Base-by-base conservation (phyloP, 2,329 filamentous ascomycete species). In the Onygenales sp. region DNA sequence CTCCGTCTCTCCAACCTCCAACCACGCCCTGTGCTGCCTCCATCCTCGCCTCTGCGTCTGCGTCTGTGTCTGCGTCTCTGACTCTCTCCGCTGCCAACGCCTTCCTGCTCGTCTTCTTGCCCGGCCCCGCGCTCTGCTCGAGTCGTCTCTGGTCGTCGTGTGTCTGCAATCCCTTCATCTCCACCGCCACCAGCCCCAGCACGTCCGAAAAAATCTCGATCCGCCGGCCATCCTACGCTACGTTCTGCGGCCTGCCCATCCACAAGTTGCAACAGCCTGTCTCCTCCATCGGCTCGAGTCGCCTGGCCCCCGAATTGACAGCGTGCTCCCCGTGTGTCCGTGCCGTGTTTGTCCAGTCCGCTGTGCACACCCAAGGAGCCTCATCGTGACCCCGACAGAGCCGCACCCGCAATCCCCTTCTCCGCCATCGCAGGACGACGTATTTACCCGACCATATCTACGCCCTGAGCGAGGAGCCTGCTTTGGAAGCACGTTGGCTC, bases 151-250 rank as follows among this genome's bases (percentile, higher is more conserved):
- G 39, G 33, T 33, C 38, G 14, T 43, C 39, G 5, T 42, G 27
- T 17, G 17, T 17, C 48, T 42, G 43, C 48, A 50, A 50, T 50
- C n/a, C 33, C 44, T 55, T 47, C 41, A 43, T 33, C 32, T 36
- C 43, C 39, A 51, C 47, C 13, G 55, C 43, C 43, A 55, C 43
- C 39, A 39, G 9, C 13, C 27, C 42, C 32, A 10, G 27, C 36
- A 8, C 47, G 21, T 17, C 21, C 11, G 11, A 13, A 49, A 51
- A 43, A 33, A 33, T 11, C 35, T 38, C 21, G 32, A 39, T 10
- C 35, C 11, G 21, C 35, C 35, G 6, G 46, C 46, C 27, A 49
- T 17, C 32, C 45, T 47, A 35, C 45, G n/a, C 45, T 38, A 27
- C 32, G 2, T n/a, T 33, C 36, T 33, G 32, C 31, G 32, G 13